Evolutionary conservation across 2,329 filamentous ascomycete genomes (phyloP), one percentile per base, ranked within the genome.

Genomic region (Exserohilum rostratum): DNA sequence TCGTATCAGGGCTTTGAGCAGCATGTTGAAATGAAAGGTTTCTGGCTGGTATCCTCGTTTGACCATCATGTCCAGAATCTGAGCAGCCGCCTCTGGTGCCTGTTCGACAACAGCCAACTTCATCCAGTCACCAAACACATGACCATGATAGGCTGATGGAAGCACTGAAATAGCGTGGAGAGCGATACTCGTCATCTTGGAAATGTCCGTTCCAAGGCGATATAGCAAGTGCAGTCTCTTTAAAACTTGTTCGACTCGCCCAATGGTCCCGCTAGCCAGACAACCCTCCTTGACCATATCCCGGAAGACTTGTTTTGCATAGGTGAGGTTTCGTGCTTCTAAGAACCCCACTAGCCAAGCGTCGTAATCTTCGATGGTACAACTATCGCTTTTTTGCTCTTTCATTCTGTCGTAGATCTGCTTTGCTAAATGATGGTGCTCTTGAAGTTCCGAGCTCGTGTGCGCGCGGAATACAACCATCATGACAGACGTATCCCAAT

Each of bases 111-210:
- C 89, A 7, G 96, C 83, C 45, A 89, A 86, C 74, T 93, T 93
- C 68, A 96, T 83, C 93, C 92, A 96, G 66, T 91, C 93, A 30
- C 88, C 90, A 62, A 92, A 89, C 74, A 96, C 90, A 75, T 91
- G 93, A 59, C 88, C 87, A 73, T 96, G 95, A 45, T 73, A 75
- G 6, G 52, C 44, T 40, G 80, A 77, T 4, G 86, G 86, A 17
- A 88, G 68, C 25, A 79, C 69, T 4, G 80, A 79, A 22, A 88
- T 68, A 2, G 79, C 79, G 9, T 78, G 50, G 12, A 73, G 59
- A 12, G 59, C 66, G 34, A 74, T 67, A 33, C 53, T 66, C 4
- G 65, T 72, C 60, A 69, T 69, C 27, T 62, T 61, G 13, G 60
- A 57, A 18, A 73, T 69, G 15, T 72, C 60, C 2, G 58, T 70